phyloP scores from a whole-genome alignment of 768 basidiomycete species.

The Rhizopogon vesiculosus region DNA sequence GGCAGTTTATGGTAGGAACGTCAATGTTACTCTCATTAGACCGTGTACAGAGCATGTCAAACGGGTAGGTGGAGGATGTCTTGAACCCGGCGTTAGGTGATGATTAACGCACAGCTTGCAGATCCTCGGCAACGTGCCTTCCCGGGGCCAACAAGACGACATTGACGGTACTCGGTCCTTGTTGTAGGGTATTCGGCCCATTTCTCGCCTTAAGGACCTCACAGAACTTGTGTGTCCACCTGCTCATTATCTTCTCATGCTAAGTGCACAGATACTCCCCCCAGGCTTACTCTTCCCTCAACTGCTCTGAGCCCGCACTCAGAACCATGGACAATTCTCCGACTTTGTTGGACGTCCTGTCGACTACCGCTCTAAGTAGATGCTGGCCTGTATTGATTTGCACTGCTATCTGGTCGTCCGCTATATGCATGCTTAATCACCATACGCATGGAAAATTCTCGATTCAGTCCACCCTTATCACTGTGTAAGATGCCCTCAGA shows the following conservation, averaged over 20 bases:
- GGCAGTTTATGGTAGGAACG: too few species aligned
- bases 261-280: too few species aligned
- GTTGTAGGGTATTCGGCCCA: too few species aligned
- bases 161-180: not conserved
- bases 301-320: not conserved
- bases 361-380: conserved; percentile 21
- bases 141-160: not conserved
- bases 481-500: conserved; percentile 43
- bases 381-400: conserved; percentile 54
- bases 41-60: too few species aligned
- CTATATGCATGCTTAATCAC: conserved; percentile 47
- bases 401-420: conserved; percentile 56
- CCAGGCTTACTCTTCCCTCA: not conserved
- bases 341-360: not conserved
- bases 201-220: not conserved
- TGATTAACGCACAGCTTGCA: too few species aligned
- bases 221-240: not conserved
- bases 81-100: too few species aligned
- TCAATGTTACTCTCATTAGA: too few species aligned
- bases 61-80: too few species aligned
- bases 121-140: not conserved
- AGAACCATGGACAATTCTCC: not conserved
- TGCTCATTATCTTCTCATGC: not conserved
- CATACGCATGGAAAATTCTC: conserved; percentile 35
- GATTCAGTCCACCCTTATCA: conserved; percentile 52